Percentiles rank a stretch among this genome's conserved stretches.
These are phyloP conservation scores for Paraphaeosphaeria minitans DNA, from an alignment of 2,329 filamentous ascomycete genomes.

Conservation along the genomic window DNA sequence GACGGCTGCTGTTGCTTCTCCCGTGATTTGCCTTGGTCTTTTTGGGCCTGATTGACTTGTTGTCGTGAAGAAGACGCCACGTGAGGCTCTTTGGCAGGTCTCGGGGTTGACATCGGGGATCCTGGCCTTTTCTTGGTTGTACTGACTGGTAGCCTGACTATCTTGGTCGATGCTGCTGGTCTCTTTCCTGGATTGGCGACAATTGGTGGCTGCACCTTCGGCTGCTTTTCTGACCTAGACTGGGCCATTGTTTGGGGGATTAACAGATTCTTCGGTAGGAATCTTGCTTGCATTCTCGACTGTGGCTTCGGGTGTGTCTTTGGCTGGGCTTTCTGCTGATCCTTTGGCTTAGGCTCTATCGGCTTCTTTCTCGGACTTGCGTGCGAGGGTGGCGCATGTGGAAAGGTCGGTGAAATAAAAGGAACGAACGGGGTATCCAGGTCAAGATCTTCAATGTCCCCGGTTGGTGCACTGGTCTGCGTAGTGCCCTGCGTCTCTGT, in stretches of 20 bases:
- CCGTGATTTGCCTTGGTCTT: background rate
- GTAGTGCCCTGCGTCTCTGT: background rate
- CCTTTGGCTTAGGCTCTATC: background rate
- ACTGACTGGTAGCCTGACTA: background rate
- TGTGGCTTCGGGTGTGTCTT: background rate
- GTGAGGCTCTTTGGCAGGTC: background rate
- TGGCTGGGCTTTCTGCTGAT: background rate
- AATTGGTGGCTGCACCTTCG: background rate
- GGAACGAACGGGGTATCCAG: background rate
- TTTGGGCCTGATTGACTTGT: background rate
- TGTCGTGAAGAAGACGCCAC: background rate
- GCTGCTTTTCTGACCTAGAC: background rate
- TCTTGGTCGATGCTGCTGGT: background rate
- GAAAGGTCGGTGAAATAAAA: background rate
- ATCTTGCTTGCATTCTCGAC: background rate
- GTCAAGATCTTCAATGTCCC: background rate
- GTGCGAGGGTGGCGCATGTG: background rate
- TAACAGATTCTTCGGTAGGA: background rate
- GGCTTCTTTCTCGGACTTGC: constrained; percentile 10
- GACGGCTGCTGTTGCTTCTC: background rate
- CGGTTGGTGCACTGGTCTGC: constrained; percentile 1
- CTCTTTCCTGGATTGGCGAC: background rate
- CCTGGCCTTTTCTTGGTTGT: background rate
- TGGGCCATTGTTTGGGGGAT: background rate
- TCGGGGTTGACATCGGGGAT: background rate